A percentile compares a stretch with the other conserved stretches of the same genome.
Conservation (phyloP, 2,329 filamentous ascomycete genomes). For the Cadophora sp. region DNA sequence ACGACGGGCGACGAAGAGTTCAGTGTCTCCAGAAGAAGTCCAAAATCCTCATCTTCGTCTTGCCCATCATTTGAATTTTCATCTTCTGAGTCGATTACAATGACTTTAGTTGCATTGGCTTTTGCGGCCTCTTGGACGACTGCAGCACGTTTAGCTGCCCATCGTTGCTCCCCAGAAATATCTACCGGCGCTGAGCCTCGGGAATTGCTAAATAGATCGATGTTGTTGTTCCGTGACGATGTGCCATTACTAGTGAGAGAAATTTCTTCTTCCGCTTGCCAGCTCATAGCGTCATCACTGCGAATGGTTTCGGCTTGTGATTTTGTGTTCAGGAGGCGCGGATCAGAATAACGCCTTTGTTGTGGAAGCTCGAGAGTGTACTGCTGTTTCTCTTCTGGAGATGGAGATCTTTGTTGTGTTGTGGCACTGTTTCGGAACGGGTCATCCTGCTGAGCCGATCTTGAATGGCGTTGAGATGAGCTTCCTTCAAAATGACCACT, state of each 20-base stretch:
- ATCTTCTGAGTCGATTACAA: conserved; percentile 40
- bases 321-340: conserved; percentile 27
- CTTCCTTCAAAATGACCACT: conserved; percentile 30
- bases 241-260: conserved; percentile 14
- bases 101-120: conserved; percentile 34
- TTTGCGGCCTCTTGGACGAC: conserved; percentile 37
- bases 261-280: conserved; percentile 40
- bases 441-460: conserved; percentile 36
- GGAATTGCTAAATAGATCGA: conserved; percentile 11
- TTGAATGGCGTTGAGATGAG: conserved; percentile 25
- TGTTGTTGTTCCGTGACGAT: conserved; percentile 16
- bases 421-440: conserved; percentile 34
- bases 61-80: conserved; percentile 21
- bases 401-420: conserved; percentile 29
- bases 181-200: not conserved
- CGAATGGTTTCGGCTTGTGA: conserved; percentile 25
- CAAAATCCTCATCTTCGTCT: conserved; percentile 43
- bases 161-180: conserved; percentile 32
- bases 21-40: conserved; percentile 43
- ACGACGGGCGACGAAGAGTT: conserved; percentile 43
- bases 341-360: conserved; percentile 26
- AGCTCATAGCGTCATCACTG: conserved; percentile 42
- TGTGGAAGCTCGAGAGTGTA: conserved; percentile 38
- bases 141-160: conserved; percentile 39
- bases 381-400: conserved; percentile 35